Evolutionary conservation across 805 yeast genomes (phyloP).

Genomic region (Scheffersomyces lignosus): DNA sequence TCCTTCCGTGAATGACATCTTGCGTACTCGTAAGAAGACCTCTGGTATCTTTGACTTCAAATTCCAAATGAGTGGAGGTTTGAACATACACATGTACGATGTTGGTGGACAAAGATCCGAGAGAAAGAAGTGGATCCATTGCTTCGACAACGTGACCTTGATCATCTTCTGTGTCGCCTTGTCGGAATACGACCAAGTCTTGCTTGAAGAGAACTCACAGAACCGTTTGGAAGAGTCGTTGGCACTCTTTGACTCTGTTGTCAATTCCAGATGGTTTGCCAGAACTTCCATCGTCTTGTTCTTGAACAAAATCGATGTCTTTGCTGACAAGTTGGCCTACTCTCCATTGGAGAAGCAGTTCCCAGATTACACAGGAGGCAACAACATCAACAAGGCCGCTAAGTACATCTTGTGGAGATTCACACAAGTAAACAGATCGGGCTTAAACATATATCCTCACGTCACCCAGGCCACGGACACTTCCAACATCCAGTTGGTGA

Average conservation of each 20-base stretch:
- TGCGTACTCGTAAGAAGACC: constrained; percentile 87
- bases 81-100: constrained; percentile 55
- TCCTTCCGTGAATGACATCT: constrained; percentile 75
- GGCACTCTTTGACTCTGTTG: constrained; percentile 83
- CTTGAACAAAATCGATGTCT: constrained; percentile 86
- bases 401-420: constrained; percentile 90
- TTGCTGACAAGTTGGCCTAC: constrained; percentile 77
- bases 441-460: constrained; percentile 81
- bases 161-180: constrained; percentile 90
- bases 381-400: constrained; percentile 85
- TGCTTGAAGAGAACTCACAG: constrained; percentile 49
- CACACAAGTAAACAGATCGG: constrained; percentile 79
- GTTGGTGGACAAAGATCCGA: constrained; percentile 97
- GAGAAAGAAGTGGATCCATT: constrained; percentile 95
- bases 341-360: constrained; percentile 82
- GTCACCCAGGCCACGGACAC: constrained; percentile 95
- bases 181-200: constrained; percentile 85
- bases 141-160: constrained; percentile 88
- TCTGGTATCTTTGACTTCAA: constrained; percentile 86
- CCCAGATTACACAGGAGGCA: constrained; percentile 92
- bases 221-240: constrained; percentile 49
- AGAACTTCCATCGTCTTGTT: constrained; percentile 84
- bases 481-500: constrained; percentile 79
- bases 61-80: constrained; percentile 65
- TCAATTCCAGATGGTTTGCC: constrained; percentile 90